Evolutionary conservation across 1,284 basidiomycete genomes (phyloP).

Genomic region (Cutaneotrichosporon spelunceum): DNA sequence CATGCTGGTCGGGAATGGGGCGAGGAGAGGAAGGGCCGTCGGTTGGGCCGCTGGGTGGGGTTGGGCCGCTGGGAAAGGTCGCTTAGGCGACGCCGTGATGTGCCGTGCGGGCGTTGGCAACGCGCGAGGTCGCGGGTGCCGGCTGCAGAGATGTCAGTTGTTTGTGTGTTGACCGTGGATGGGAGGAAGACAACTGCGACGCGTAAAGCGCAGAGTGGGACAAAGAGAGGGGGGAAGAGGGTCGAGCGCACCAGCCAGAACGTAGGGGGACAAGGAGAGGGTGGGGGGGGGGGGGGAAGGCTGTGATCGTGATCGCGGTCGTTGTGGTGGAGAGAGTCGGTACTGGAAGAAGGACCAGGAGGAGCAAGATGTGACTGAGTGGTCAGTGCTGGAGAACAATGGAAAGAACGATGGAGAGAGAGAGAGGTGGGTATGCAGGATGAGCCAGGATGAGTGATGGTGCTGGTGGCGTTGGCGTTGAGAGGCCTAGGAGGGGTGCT

Average conservation of each 20-base stretch:
- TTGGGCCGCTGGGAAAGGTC: not conserved
- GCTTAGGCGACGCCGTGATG: not conserved
- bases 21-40: not conserved
- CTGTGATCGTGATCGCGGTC: not conserved
- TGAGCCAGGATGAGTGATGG: not conserved
- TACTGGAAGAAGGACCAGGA: not conserved
- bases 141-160: not conserved
- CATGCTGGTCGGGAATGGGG: constrained; percentile 8
- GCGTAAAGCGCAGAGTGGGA: not conserved
- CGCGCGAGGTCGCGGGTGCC: not conserved
- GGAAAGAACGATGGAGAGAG: not conserved
- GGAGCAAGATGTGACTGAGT: not conserved
- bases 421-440: not conserved
- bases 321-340: not conserved
- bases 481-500: not conserved
- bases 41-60: not conserved
- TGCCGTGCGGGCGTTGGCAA: not conserved
- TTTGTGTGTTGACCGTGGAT: not conserved
- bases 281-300: no score
- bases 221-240: not conserved
- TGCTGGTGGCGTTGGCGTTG: not conserved
- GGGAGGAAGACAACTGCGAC: not conserved
- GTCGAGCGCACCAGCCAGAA: not conserved
- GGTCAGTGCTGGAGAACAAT: not conserved
- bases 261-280: no score